Evolutionary conservation across 495 filamentous ascomycete species (phyloP).

Genomic region (Aspergillus bridgeri): DNA sequence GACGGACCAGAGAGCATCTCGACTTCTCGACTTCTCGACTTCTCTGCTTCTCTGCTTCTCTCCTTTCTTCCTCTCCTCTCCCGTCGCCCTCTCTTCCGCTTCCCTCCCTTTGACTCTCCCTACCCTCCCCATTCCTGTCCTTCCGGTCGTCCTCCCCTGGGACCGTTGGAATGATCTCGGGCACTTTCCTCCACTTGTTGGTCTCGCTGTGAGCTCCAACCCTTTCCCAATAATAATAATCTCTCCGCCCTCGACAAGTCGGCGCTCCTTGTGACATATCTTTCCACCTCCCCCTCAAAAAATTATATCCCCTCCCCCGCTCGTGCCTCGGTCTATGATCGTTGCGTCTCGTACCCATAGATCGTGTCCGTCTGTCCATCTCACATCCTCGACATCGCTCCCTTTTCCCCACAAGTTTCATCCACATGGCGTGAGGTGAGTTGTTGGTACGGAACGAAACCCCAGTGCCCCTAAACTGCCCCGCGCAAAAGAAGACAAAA

Average conservation of each 20-base stretch:
- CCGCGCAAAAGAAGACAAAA: constrained; percentile 16
- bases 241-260: constrained; percentile 18
- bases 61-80: neutral
- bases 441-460: constrained; percentile 17
- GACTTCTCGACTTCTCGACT: neutral
- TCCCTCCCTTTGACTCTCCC: constrained; percentile 1
- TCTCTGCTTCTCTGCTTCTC: constrained; percentile 12
- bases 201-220: constrained; percentile 32
- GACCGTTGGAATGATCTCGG: constrained; percentile 20
- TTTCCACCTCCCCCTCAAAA: neutral
- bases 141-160: neutral
- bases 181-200: constrained; percentile 29
- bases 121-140: constrained; percentile 2
- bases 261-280: constrained; percentile 5
- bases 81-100: neutral
- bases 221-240: constrained; percentile 17
- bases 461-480: constrained; percentile 14
- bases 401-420: constrained; percentile 25
- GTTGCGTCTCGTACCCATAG: neutral
- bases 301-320: neutral
- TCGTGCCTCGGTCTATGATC: constrained; percentile 6
- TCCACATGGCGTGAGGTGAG: constrained; percentile 29
- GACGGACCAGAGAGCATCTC: neutral
- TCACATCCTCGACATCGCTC: constrained; percentile 4
- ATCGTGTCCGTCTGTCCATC: constrained; percentile 11